Base-by-base conservation (phyloP, 2,329 filamentous ascomycete species). In the Nemania sp. region DNA sequence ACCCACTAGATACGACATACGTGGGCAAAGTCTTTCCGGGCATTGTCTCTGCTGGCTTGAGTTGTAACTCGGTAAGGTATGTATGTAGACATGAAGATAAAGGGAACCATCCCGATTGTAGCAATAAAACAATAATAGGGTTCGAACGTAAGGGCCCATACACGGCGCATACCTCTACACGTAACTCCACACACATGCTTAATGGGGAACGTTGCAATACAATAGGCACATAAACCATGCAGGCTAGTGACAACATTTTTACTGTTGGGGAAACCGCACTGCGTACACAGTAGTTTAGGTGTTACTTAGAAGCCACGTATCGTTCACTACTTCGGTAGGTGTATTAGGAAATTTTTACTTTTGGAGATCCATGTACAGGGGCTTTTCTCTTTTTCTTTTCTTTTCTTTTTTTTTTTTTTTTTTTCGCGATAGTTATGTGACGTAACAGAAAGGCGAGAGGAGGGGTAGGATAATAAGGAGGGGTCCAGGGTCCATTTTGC, bases 391-490 rank as follows among this genome's bases (percentile, higher is more conserved):
- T 35, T 35, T 13, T 13, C 38, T 43, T 43, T n/a, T 5, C 13
- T 43, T 43, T 43, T n/a, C 18, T 15, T 43, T 18, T 43, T n/a
- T 43, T 26, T 41, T 3, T 45, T 13, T n/a, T 54, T 27, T 47
- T 45, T 7, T 3, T 5, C 22, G 29, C 24, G 10, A 59, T 29
- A n/a, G 24, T 10, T 51, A 59, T 61, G 51, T 61, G 51, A 54
- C 51, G 58, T 57, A 49, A 66, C 29, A 27, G 35, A 51, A 38
- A 11, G 20, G 35, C n/a, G 49, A 56, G 27, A 35, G 24, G 47
- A 59, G 65, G 60, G 65, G 61, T 55, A 64, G 26, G 58, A 58
- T 7, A 58, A 27, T 11, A 27, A 27, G 35, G 58, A 43, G 29
- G 51, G 51, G 53, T 45, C 32, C 29, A 35, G 38, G 54, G 29